Base-by-base conservation (phyloP, 208 protist genomes). In the Crithidia sp. region DNA sequence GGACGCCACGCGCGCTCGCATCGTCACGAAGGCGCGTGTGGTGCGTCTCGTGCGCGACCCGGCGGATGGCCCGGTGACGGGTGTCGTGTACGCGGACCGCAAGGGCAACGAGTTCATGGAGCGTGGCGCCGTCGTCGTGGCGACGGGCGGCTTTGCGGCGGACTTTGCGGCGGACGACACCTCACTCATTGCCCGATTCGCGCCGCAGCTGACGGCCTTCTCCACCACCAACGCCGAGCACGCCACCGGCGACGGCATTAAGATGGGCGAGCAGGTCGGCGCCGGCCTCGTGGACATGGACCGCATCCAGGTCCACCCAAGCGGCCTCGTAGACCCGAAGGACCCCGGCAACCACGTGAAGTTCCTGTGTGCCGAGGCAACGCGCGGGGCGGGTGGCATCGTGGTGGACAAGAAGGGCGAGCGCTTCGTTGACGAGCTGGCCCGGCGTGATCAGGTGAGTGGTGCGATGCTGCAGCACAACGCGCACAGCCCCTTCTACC, bases 341-440 rank as follows among this genome's bases (percentile, higher is more conserved):
- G 82, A 98, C 49, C 97, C 96, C 0, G 66, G 67, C 37, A 86
- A 83, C 44, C 80, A 80, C 40, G 83, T 85, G 28, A 98, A 98
- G 85, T 97, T 97, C 60, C 91, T 99, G 10, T 95, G 90, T 44
- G 93, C 97, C 12, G 98, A 99, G 84, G 96, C 96, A 28, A 83
- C 98, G 49, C 86, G 98, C 55, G 98, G 95, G 9, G 79, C 87
- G 14, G 98, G 98, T 17, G 98, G 90, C 67, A 81, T 99, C 28
- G 78, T 99, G 45, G 81, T 82, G 37, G 76, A 80, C 68, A 74
- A 75, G 64, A 56, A 71, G 19, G 81, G 81, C 17, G 5, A 89
- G 47, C 84, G 96, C 36, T 99, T 99, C 67, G 89, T 92, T 37
- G 88, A 99, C 81, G 97, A 99, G 86, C 88, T 99, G 6, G 90